Evolutionary conservation across 371 early-diverging fungal species (phyloP), one percentile per base, ranked within the genome.

Genomic region (Syncephalastrum monosporum): DNA sequence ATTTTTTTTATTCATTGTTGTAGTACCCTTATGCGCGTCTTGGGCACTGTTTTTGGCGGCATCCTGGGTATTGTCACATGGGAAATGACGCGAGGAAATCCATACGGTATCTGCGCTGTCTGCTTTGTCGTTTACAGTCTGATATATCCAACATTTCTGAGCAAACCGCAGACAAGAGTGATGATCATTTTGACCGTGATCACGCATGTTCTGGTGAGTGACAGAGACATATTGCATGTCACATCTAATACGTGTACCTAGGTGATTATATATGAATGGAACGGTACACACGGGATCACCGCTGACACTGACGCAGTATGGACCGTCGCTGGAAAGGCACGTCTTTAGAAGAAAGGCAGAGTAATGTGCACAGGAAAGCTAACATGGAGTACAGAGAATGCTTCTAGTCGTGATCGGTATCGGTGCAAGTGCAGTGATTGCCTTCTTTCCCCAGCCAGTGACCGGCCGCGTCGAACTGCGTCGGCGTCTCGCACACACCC

Each of bases 291-390:
- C 14, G 48, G 12, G 46, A 56, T 4, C 52, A 50, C 5, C 17
- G 24, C 1, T 3, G 51, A 38, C 1, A 44, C 60, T 23, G 69
- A 72, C 38, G 42, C 63, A 42, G 62, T 68, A 0, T 68, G 57
- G 53, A 59, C 63, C 6, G 57, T 72, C 3, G 69, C 72, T 6
- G 72, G 69, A 56, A 72, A 68, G 64, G 71, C 67, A 67, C 21
- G n/a, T 38, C 13, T 4, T 21, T 7, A 23, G 15, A 15, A 3
- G 0, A 27, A 7, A 14, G 3, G 19, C 3, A 25, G 14, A 1
- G 23, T 13, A 49, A 14, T 16, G 15, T 17, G 8, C 17, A 33
- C 10, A 33, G 6, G 7, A 33, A 33, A 33, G 8, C 38, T 33
- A 33, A 33, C 38, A 14, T 14, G 17, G 0, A 14, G 52, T n/a